Conservation (phyloP, 2,329 filamentous ascomycete genomes). For the Aureobasidium sp. region DNA sequence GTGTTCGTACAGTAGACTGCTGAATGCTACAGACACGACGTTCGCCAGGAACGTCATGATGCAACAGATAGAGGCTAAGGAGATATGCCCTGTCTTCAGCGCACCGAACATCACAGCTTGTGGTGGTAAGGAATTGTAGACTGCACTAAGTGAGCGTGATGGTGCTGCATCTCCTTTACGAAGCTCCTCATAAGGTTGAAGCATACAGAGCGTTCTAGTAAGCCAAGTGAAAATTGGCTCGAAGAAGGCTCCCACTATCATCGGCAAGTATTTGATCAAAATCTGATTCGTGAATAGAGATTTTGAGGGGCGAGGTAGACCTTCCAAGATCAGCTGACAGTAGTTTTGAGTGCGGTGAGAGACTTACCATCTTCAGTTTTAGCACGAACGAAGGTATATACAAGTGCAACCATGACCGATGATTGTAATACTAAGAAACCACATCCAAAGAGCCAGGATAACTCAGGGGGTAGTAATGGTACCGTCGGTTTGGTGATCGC, state of each 20-base stretch:
- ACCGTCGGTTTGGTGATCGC: background rate
- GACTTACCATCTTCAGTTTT: background rate
- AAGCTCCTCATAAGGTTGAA: slow-evolving; percentile 50
- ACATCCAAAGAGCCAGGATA: background rate
- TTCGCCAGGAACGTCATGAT: slow-evolving; percentile 45
- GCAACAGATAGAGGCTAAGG: slow-evolving; percentile 42
- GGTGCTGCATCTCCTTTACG: slow-evolving; percentile 34
- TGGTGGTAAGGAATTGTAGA: slow-evolving; percentile 52
- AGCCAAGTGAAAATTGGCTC: slow-evolving; percentile 53
- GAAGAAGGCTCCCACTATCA: slow-evolving; percentile 47
- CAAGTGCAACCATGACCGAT: background rate
- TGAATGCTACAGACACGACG: slow-evolving; percentile 46
- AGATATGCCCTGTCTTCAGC: slow-evolving; percentile 37
- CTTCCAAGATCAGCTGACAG: slow-evolving; percentile 19
- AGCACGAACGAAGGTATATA: background rate
- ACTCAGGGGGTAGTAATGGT: background rate
- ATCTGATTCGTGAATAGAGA: slow-evolving; percentile 35
- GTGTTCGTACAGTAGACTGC: slow-evolving; percentile 44
- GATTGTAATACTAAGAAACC: background rate
- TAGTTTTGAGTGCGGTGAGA: background rate
- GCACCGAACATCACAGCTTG: slow-evolving; percentile 46
- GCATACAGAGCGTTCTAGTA: slow-evolving; percentile 46
- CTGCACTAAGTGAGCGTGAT: slow-evolving; percentile 31
- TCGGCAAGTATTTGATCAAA: slow-evolving; percentile 48
- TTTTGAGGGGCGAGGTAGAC: slow-evolving; percentile 32